Percentiles rank a stretch among this genome's conserved stretches.
Evolutionary conservation across 1,139 yeast genomes (phyloP).

Genomic region (Saccharomyces pastorianus): DNA sequence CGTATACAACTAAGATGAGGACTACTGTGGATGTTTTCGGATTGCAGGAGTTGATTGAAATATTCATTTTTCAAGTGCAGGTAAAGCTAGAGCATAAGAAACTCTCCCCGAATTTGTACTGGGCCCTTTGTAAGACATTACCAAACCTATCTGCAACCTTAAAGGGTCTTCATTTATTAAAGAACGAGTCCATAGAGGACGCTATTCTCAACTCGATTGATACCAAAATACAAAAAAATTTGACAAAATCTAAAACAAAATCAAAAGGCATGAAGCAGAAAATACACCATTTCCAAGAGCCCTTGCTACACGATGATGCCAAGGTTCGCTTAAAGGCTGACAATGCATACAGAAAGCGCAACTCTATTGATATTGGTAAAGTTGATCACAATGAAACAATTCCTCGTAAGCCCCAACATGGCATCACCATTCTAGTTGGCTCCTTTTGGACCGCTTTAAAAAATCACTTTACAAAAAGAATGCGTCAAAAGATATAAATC

Average conservation of each 20-base stretch:
- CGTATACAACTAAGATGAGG: conserved; percentile 6
- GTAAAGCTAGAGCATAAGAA: conserved; percentile 9
- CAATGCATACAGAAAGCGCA: neutral
- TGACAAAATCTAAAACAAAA: neutral
- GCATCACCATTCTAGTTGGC: neutral
- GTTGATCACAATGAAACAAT: neutral
- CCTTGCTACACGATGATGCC: neutral
- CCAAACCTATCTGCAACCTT: conserved; percentile 8
- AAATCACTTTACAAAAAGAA: neutral
- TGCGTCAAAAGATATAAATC: neutral
- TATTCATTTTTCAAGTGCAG: conserved; percentile 15
- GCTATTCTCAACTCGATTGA: neutral
- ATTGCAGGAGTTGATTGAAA: conserved; percentile 14
- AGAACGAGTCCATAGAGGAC: neutral
- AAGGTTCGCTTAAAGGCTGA: neutral
- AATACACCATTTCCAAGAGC: neutral
- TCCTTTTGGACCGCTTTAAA: neutral
- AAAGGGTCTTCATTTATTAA: neutral
- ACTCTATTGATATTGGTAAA: neutral
- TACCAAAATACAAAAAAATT: neutral
- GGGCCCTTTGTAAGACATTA: conserved; percentile 11
- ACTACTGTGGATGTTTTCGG: conserved; percentile 4
- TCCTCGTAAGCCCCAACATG: neutral
- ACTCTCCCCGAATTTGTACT: conserved; percentile 11
- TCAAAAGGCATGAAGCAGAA: neutral